phyloP scores from a whole-genome alignment of 1,284 basidiomycete species.

The Heterobasidion annosum region DNA sequence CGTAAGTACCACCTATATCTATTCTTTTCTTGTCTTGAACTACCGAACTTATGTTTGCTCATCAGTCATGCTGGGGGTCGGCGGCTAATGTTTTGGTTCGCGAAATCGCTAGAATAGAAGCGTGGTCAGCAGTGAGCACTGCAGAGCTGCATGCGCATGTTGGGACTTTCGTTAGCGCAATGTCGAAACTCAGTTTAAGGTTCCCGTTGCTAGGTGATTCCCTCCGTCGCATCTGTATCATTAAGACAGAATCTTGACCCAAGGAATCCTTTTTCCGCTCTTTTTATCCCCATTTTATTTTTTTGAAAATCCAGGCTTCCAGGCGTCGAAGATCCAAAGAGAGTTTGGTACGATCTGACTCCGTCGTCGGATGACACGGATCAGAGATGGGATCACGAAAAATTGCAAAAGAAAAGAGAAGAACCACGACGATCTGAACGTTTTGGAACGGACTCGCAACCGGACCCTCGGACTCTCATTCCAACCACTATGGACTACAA shows the following conservation, averaged over 20 bases:
- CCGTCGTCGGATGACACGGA: background rate
- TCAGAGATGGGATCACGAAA: background rate
- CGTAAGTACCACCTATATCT: constrained; percentile 30
- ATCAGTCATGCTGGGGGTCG: constrained; percentile 61
- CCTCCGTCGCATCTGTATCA: background rate
- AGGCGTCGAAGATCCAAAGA: constrained; percentile 1
- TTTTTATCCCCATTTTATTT: background rate
- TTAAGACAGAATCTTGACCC: background rate
- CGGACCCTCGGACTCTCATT: constrained; percentile 6
- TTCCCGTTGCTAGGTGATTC: constrained; percentile 52
- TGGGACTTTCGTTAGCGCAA: constrained; percentile 47
- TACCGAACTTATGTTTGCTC: background rate
- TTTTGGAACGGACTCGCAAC: constrained; percentile 6
- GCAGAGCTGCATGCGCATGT: constrained; percentile 53
- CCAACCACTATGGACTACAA: constrained; percentile 1
- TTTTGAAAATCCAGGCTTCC: background rate
- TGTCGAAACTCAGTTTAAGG: constrained; percentile 47
- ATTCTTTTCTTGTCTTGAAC: constrained; percentile 6
- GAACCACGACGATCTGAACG: constrained; percentile 8
- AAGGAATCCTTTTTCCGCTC: constrained; percentile 1
- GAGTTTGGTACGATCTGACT: background rate
- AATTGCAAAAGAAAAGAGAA: constrained; percentile 4
- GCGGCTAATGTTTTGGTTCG: constrained; percentile 56
- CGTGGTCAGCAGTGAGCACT: constrained; percentile 49
- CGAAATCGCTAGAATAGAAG: constrained; percentile 49